Percentiles rank a stretch among this genome's conserved stretches.
Conservation (phyloP, 2,329 filamentous ascomycete species). For the Xylariaceae sp. region DNA sequence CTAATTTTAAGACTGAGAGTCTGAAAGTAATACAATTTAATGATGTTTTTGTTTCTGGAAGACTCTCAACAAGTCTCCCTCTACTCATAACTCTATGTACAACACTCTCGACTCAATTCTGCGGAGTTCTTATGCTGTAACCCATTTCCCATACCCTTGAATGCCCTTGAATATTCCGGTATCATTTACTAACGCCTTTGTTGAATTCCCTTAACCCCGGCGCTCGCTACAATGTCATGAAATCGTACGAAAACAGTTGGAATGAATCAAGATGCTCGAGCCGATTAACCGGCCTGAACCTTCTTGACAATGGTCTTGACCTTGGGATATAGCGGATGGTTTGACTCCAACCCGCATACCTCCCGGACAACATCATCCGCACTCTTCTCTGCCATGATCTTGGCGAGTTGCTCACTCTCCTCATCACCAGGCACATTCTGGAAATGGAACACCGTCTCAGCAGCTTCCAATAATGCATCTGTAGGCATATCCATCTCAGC, state of each 20-base stretch:
- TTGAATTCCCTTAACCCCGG: slow-evolving; percentile 15
- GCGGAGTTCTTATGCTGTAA: no score
- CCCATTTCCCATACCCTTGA: no score
- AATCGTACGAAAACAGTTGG: slow-evolving; percentile 15
- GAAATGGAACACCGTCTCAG: slow-evolving; percentile 93
- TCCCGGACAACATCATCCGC: slow-evolving; percentile 73
- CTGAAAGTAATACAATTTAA: no score
- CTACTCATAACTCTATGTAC: no score
- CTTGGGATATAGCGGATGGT: slow-evolving; percentile 72
- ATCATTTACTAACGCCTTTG: slow-evolving; percentile 18
- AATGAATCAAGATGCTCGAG: slow-evolving; percentile 10
- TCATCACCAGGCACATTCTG: slow-evolving; percentile 90
- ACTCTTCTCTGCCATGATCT: slow-evolving; percentile 72
- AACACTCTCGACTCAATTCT: no score
- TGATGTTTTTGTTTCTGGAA: no score
- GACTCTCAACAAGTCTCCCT: no score
- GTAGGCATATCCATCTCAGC: slow-evolving; percentile 74
- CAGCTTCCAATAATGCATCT: slow-evolving; percentile 70
- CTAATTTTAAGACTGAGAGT: no score
- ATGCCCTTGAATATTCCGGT: no score
- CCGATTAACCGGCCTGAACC: slow-evolving; percentile 53
- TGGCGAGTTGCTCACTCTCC: slow-evolving; percentile 79
- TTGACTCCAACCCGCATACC: slow-evolving; percentile 74
- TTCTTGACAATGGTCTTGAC: slow-evolving; percentile 76
- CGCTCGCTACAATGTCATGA: slow-evolving; percentile 24